Evolutionary conservation across 768 basidiomycete species (phyloP).

Genomic region (Mycena capillaripes): DNA sequence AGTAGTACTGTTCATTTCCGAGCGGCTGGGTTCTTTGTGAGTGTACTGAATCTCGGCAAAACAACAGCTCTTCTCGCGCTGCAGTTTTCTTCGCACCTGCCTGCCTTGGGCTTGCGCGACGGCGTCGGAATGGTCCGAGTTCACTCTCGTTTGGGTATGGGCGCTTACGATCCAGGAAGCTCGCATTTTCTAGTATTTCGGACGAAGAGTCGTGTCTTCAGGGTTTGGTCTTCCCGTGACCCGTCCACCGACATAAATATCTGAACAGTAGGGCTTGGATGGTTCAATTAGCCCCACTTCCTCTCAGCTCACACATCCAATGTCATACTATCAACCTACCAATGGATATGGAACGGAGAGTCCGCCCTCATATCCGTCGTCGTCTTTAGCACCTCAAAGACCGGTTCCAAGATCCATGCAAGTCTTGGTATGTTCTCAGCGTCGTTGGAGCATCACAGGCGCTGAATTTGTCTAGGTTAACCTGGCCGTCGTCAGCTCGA

Average conservation of each 20-base stretch:
- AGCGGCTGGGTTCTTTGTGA: neutral
- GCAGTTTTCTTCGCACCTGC: constrained; percentile 3
- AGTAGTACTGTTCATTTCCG: constrained; percentile 7
- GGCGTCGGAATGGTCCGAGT: constrained; percentile 6
- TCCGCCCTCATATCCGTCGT: neutral
- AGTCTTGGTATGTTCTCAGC: constrained; percentile 4
- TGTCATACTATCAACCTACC: constrained; percentile 16
- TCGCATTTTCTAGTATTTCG: neutral
- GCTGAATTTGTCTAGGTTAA: constrained; percentile 24
- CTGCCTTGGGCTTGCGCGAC: neutral
- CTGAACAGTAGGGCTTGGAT: neutral
- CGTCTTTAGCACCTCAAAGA: neutral
- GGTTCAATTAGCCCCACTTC: neutral
- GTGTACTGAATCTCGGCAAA: neutral
- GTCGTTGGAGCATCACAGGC: neutral
- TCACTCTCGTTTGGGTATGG: neutral
- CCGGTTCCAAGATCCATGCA: constrained; percentile 12
- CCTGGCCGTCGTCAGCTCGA: constrained; percentile 11
- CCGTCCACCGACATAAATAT: constrained; percentile 24
- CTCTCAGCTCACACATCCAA: neutral
- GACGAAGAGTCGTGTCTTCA: constrained; percentile 12
- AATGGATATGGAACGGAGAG: neutral
- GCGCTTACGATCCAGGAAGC: constrained; percentile 9
- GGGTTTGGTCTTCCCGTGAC: constrained; percentile 17
- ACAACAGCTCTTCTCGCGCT: neutral